Base-by-base conservation (phyloP, 1,139 yeast species). In the Wickerhamomyces sp. region DNA sequence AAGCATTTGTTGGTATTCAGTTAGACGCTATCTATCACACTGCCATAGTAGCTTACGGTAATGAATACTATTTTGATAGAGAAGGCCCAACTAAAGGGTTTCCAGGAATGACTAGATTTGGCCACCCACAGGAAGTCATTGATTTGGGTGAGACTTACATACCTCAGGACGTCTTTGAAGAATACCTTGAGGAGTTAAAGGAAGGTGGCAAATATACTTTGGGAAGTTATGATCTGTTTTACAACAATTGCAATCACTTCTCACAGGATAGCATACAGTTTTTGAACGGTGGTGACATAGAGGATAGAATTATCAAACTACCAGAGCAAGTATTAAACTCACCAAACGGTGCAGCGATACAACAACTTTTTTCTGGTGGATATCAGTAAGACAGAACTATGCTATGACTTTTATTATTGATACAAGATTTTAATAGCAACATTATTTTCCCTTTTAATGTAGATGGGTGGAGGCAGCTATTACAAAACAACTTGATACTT, bases 11-110 rank as follows among this genome's bases (percentile, higher is more conserved):
- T 6, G 79, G 78, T 0, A 53, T 59, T 9, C 49, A 57, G 14
- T 57, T 76, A 11, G 84, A 78, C 28, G 87, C 85, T 16, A 69
- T 80, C 12, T 80, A 79, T 66, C 88, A 80, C 52, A 79, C 87
- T 0, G 68, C 78, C 2, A 70, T 78, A 4, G 84, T 79, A 11
- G 66, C 73, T 12, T 66, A 69, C 45, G 70, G 66, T 12, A 63
- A 62, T 32, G 88, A 80, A 46, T 66, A 71, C 42, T 80, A 70
- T 49, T 75, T 74, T 35, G 83, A 79, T 39, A 72, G 69, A 30
- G 87, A 86, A 4, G 75, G 81, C 32, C 70, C 70, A 39, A 58
- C 59, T 3, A 47, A 59, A 8, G 52, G 52, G 4, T 77, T 81
- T 0, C 79, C 84, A 0, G 83, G 79, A 1, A 54, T 53, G 25